Percentiles rank a stretch among this genome's conserved stretches.
Evolutionary conservation across 805 yeast genomes (phyloP).

Genomic region (Ogataea methanolica): DNA sequence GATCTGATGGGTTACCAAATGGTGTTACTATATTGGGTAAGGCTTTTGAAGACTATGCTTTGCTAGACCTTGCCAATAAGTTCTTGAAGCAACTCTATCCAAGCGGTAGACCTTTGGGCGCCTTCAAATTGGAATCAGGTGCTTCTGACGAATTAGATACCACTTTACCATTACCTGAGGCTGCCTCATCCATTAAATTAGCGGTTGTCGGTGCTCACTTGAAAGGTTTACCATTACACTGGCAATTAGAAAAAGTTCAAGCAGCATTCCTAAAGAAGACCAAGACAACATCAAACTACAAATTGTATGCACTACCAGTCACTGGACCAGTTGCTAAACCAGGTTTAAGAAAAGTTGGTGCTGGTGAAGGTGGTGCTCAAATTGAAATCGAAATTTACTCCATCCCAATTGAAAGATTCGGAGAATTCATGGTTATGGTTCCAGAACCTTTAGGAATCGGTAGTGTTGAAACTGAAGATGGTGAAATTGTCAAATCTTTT

Average conservation of each 20-base stretch:
- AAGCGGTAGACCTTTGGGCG: constrained; percentile 55
- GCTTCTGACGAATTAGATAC: constrained; percentile 41
- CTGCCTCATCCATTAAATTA: constrained; percentile 48
- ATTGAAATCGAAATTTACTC: constrained; percentile 81
- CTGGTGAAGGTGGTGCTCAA: constrained; percentile 43
- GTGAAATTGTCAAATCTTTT: constrained; percentile 86
- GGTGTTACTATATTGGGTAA: constrained; percentile 84
- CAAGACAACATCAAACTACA: constrained; percentile 66
- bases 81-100: constrained; percentile 42
- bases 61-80: constrained; percentile 75
- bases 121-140: constrained; percentile 22
- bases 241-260: constrained; percentile 85
- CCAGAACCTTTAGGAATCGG: constrained; percentile 97
- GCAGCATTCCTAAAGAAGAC: constrained; percentile 68
- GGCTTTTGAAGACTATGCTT: constrained; percentile 84
- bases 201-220: constrained; percentile 98
- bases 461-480: constrained; percentile 74
- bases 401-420: constrained; percentile 73
- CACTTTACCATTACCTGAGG: constrained; percentile 40
- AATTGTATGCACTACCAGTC: constrained; percentile 77
- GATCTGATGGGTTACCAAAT: constrained; percentile 81
- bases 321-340: constrained; percentile 85
- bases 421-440: constrained; percentile 79
- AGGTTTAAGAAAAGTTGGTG: constrained; percentile 68
- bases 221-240: constrained; percentile 81